Evolutionary conservation across 805 yeast genomes (phyloP).

Genomic region (Metschnikowia picachoensis): DNA sequence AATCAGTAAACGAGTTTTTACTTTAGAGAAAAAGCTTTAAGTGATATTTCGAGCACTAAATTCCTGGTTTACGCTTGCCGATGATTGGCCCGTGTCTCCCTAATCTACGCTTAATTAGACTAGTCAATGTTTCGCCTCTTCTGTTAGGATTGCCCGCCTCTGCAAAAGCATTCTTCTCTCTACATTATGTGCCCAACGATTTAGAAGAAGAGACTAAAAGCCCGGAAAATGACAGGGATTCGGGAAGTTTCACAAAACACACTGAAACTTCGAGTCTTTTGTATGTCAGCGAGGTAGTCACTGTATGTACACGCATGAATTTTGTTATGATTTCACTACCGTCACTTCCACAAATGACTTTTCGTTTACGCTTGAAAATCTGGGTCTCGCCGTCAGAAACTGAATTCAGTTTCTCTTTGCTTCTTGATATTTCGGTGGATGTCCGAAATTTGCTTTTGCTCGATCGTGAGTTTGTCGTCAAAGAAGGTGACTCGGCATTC

Average conservation of each 20-base stretch:
- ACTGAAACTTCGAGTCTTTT: conserved; percentile 13
- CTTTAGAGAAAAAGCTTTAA: too few relatives aligned
- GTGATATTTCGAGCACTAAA: too few relatives aligned
- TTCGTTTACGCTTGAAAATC: conserved; percentile 3
- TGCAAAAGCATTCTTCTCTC: conserved; percentile 21
- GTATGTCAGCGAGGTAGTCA: conserved; percentile 32
- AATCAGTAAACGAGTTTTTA: too few relatives aligned
- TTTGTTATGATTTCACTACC: conserved; percentile 30
- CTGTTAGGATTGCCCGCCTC: background rate
- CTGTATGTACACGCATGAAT: conserved; percentile 21
- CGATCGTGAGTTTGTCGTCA: background rate
- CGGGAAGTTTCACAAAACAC: background rate
- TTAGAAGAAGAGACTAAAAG: background rate
- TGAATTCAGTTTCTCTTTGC: background rate
- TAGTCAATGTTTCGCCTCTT: conserved; percentile 1
- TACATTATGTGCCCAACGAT: conserved; percentile 1
- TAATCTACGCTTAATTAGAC: conserved; percentile 1
- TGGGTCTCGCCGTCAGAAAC: conserved; percentile 5
- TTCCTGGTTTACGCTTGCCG: background rate
- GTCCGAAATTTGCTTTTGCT: conserved; percentile 6
- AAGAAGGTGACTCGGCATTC: background rate
- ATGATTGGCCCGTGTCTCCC: conserved; percentile 7
- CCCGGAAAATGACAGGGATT: background rate
- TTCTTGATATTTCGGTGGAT: conserved; percentile 8
- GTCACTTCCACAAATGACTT: background rate